Conservation (phyloP, 139 green algal species). For the Asterochloris sp. region DNA sequence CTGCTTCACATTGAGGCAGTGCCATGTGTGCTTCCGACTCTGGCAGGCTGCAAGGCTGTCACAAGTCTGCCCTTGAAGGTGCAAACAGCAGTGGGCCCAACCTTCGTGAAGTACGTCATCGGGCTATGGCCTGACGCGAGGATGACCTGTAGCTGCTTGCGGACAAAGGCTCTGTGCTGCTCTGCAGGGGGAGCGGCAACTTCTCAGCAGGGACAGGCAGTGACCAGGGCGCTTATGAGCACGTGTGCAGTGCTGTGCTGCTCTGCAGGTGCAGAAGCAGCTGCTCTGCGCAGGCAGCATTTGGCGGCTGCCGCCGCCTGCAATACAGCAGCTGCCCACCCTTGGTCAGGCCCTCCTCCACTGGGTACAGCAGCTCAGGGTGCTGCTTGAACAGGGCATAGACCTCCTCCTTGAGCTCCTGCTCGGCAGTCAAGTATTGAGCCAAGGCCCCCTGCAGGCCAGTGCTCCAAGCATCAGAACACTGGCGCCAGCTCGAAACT, state of each 20-base stretch:
- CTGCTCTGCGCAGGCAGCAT: not conserved
- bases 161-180: constrained; percentile 74
- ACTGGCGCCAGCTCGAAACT: not conserved
- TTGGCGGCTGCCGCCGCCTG: not conserved
- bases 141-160: constrained; percentile 50
- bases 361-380: constrained; percentile 66
- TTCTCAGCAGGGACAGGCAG: no score
- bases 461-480: constrained; percentile 13
- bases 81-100: not conserved
- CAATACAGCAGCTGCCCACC: constrained; percentile 21
- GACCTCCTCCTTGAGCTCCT: constrained; percentile 38
- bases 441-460: constrained; percentile 40
- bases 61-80: not conserved
- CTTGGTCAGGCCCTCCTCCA: constrained; percentile 69
- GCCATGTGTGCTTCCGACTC: no score
- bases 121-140: constrained; percentile 64
- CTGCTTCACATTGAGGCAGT: no score
- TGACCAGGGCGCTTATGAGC: not conserved
- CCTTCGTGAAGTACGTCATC: constrained; percentile 42
- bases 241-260: not conserved
- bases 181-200: constrained; percentile 37
- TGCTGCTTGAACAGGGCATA: constrained; percentile 60
- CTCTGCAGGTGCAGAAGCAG: not conserved
- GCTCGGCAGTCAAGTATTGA: constrained; percentile 34
- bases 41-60: not conserved